phyloP scores from a whole-genome alignment of 2,329 filamentous ascomycete genomes.

The Fusarium austroafricanum region DNA sequence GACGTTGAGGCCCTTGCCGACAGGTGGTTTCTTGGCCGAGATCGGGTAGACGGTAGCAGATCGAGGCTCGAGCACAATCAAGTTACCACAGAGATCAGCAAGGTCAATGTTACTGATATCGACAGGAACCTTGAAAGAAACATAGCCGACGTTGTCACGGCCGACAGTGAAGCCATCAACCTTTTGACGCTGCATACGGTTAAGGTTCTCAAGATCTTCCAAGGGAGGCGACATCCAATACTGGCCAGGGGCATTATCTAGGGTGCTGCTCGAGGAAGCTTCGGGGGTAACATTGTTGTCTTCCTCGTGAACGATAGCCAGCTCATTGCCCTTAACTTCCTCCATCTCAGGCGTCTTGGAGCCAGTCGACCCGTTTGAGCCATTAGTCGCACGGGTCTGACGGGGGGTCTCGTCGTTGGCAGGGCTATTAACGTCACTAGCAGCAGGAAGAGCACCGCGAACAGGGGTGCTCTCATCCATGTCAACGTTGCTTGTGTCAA shows the following conservation, averaged over 20 bases:
- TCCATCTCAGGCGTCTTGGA: conserved; percentile 72
- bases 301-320: conserved; percentile 83
- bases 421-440: conserved; percentile 48
- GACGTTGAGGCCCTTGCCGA: conserved; percentile 91
- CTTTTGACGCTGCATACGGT: conserved; percentile 79
- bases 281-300: conserved; percentile 53
- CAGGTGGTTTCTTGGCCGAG: conserved; percentile 79
- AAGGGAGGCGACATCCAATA: conserved; percentile 89
- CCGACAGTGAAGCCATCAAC: conserved; percentile 84
- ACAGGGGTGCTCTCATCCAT: conserved; percentile 51
- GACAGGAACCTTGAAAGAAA: conserved; percentile 83
- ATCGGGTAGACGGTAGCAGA: conserved; percentile 89
- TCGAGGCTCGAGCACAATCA: conserved; percentile 81
- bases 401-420: conserved; percentile 56
- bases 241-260: conserved; percentile 70
- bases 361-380: conserved; percentile 51
- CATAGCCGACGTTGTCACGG: conserved; percentile 81
- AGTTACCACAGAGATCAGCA: conserved; percentile 80
- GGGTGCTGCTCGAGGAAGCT: conserved; percentile 35
- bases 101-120: conserved; percentile 84
- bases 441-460: conserved; percentile 51
- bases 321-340: conserved; percentile 77
- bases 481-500: conserved; percentile 73
- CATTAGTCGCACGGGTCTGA: conserved; percentile 61
- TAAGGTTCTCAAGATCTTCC: conserved; percentile 82